These are phyloP conservation scores for Venturia oleaginea DNA, from an alignment of 2,329 filamentous ascomycete genomes.

Conservation along the genomic window DNA sequence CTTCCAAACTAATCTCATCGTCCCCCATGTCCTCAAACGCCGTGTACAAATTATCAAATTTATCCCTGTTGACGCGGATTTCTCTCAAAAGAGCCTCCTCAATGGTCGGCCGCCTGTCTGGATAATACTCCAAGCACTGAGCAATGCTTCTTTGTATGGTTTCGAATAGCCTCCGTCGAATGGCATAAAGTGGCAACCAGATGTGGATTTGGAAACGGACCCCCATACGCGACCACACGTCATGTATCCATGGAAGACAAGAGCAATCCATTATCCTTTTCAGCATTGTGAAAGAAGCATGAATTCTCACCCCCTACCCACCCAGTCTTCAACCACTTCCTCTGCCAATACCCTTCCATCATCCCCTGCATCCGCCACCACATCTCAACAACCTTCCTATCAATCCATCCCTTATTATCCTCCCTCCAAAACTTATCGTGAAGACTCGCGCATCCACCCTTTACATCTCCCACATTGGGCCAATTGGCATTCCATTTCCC, in stretches of 20 bases:
- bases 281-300: neutral
- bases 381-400: constrained; percentile 12
- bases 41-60: neutral
- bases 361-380: constrained; percentile 13
- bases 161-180: too few species aligned
- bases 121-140: neutral
- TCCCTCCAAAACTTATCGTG: constrained; percentile 15
- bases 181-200: too few species aligned
- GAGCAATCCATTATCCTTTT: too few species aligned
- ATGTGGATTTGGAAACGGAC: too few species aligned
- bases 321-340: constrained; percentile 2
- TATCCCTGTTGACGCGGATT: neutral
- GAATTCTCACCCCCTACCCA: neutral
- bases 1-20: neutral
- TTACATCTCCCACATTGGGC: neutral
- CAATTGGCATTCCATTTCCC: constrained; percentile 14
- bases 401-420: constrained; percentile 7
- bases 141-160: too few species aligned
- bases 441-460: constrained; percentile 7
- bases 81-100: neutral
- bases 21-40: neutral
- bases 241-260: too few species aligned
- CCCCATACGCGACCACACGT: too few species aligned
- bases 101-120: neutral
- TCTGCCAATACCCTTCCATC: constrained; percentile 14